These are phyloP conservation scores for Phytopythium mirpurense DNA, from an alignment of 352 stramenopile species.

Conservation along the genomic window DNA sequence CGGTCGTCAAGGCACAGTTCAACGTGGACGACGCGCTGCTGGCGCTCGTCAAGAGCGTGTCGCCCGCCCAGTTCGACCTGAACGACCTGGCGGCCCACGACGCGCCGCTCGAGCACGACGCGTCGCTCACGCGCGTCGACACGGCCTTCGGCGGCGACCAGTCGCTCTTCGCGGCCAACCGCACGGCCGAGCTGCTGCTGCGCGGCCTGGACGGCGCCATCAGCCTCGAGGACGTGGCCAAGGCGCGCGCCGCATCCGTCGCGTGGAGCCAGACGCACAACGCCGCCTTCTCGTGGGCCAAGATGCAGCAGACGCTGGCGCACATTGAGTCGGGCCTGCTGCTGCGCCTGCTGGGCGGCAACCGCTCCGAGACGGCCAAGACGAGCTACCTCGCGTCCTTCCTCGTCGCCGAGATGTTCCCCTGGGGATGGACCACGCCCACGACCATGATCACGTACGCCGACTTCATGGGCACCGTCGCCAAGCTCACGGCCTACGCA, in stretches of 20 bases:
- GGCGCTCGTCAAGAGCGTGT: slow-evolving; percentile 15
- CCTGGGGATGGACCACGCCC: no score
- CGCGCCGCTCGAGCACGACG: slow-evolving; percentile 35
- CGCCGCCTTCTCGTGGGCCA: slow-evolving; percentile 14
- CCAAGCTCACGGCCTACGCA: no score
- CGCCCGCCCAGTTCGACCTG: slow-evolving; percentile 20
- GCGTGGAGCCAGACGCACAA: slow-evolving; percentile 15
- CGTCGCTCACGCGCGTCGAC: slow-evolving; percentile 36
- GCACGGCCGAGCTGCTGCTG: slow-evolving; percentile 7
- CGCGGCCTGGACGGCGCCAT: slow-evolving; percentile 14
- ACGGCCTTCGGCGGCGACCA: slow-evolving; percentile 26
- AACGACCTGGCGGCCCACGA: slow-evolving; percentile 38
- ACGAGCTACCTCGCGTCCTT: slow-evolving; percentile 15
- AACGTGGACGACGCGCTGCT: slow-evolving; percentile 21
- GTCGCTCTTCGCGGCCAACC: slow-evolving; percentile 18
- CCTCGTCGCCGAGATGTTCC: slow-evolving; percentile 18
- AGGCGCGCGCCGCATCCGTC: slow-evolving; percentile 8
- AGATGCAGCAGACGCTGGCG: slow-evolving; percentile 14
- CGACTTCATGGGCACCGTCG: no score
- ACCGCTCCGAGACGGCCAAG: slow-evolving; percentile 14
- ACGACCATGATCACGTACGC: no score
- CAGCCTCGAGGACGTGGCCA: slow-evolving; percentile 11
- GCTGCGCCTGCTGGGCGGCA: slow-evolving; percentile 20
- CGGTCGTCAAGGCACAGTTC: slow-evolving; percentile 23
- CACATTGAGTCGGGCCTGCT: slow-evolving; percentile 18